A percentile compares a stretch with the other conserved stretches of the same genome.
Evolutionary conservation across 176 grass and related monocot genomes (phyloP).

Genomic region (Metroxylon sagu): DNA sequence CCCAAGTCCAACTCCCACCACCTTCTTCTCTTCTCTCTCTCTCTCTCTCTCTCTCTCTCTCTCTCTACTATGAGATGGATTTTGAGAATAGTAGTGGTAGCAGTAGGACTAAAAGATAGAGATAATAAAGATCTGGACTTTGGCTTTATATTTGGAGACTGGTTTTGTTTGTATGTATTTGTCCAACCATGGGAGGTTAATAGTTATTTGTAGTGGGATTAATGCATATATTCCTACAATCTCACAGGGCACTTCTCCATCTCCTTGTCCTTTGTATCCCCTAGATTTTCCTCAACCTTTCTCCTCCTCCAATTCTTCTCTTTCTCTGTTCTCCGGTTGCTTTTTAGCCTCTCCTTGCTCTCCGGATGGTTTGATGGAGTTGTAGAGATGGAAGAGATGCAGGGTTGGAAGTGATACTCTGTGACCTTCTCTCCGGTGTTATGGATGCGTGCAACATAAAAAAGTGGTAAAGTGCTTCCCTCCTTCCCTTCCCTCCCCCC

Average conservation of each 20-base stretch:
- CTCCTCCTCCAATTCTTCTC: background rate
- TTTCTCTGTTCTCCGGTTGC: background rate
- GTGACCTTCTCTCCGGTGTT: constrained; percentile 23
- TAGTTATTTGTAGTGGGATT: background rate
- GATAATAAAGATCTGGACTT: background rate
- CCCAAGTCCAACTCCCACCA: background rate
- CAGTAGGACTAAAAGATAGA: too few relatives aligned
- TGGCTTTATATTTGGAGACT: background rate
- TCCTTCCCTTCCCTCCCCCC: background rate
- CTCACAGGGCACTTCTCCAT: too few relatives aligned
- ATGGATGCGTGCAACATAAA: constrained; percentile 96
- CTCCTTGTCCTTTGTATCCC: background rate
- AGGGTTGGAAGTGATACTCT: background rate
- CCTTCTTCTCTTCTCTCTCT: constrained; percentile 24
- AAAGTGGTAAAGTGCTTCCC: constrained; percentile 43
- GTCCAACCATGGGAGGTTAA: background rate
- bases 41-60: constrained; percentile 5
- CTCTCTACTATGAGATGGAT: background rate
- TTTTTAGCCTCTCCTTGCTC: constrained; percentile 3
- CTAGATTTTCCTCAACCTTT: background rate
- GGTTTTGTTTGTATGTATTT: background rate
- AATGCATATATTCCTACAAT: background rate
- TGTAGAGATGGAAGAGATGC: background rate
- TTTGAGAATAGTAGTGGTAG: too few relatives aligned
- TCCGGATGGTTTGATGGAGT: background rate